Evolutionary conservation across 805 yeast species (phyloP), one percentile per base, ranked within the genome.

Genomic region (Hermanozyma aechmeae): DNA sequence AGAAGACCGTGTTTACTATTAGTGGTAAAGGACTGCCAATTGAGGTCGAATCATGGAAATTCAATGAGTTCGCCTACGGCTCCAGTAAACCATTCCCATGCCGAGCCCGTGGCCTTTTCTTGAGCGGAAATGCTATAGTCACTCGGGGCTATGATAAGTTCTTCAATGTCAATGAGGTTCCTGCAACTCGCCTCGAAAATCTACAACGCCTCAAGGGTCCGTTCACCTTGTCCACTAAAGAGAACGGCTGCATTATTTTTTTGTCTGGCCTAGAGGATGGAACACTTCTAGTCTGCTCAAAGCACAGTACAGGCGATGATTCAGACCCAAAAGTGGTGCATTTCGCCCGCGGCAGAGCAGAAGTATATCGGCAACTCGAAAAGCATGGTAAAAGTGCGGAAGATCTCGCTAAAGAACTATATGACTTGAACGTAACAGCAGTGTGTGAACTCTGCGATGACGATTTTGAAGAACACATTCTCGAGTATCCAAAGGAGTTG

Each of bases 371-470:
- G 11, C 93, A 83, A 38, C 55, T 92, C 23, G 36, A 43, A 0
- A 15, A 34, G 1, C 37, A 35, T 2, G 73, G 68, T 0, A 49
- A 65, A 6, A 48, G 68, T 3, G 36, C 64, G 2, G 39, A 43
- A 9, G 71, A 71, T 0, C 67, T 92, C 24, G 96, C 84, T 0
- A 42, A 45, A 21, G 51, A 53, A 2, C 57, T 92, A 6, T 67
- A 65, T 41, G 42, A 52, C 1, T 40, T 61, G 37, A 70, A 75
- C 31, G 45, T 73, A 19, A 92, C 99, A 1, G 95, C 95, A 0
- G 95, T 86, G 2, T 86, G 87, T 1, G 99, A 92, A 53, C 68
- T 73, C 20, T 92, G 99, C 52, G 96, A 92, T 49, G 98, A 92
- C 45, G 54, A 53, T 0, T 92, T 92, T 51, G 98, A 92, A 50